Percentiles rank a stretch among this genome's conserved stretches.
Evolutionary conservation across 176 grass and related monocot species (phyloP).

Genomic region (Echinochloa phyllopogon): DNA sequence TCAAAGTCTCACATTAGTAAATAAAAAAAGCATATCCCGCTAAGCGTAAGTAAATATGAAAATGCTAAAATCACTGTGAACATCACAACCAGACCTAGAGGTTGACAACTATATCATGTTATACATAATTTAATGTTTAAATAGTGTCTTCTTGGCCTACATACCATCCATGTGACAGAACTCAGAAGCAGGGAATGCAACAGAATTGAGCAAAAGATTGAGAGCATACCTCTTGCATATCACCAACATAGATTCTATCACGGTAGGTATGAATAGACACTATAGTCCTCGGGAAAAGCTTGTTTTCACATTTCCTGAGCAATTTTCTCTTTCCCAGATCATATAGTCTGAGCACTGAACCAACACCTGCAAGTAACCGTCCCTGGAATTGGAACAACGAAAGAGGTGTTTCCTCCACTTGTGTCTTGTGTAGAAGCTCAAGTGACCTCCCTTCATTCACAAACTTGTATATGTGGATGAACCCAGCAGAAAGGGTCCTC

Average conservation of each 20-base stretch:
- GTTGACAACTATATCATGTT: not conserved
- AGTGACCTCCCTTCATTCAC: constrained; percentile 87
- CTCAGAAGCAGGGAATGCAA: constrained; percentile 5
- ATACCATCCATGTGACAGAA: not conserved
- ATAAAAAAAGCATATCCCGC: not conserved
- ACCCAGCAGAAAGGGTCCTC: constrained; percentile 74
- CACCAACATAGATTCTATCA: constrained; percentile 96
- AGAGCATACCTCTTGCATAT: constrained; percentile 90
- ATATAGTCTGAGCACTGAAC: constrained; percentile 87
- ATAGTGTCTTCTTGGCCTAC: constrained; percentile 11
- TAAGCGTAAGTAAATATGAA: not conserved
- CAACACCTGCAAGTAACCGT: constrained; percentile 87
- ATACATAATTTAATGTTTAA: not conserved
- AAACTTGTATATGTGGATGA: constrained; percentile 99
- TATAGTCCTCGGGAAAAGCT: constrained; percentile 86
- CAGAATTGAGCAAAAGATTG: constrained; percentile 13
- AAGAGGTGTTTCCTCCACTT: constrained; percentile 94
- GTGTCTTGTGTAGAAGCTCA: constrained; percentile 97
- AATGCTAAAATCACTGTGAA: not conserved
- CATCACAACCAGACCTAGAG: constrained; percentile 9
- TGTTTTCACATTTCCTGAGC: constrained; percentile 97
- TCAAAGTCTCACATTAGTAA: not conserved
- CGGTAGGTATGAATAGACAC: constrained; percentile 93
- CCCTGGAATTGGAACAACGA: constrained; percentile 92
- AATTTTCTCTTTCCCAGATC: constrained; percentile 93